Evolutionary conservation across 352 stramenopile species (phyloP).

Genomic region (Blastocystis sp.): DNA sequence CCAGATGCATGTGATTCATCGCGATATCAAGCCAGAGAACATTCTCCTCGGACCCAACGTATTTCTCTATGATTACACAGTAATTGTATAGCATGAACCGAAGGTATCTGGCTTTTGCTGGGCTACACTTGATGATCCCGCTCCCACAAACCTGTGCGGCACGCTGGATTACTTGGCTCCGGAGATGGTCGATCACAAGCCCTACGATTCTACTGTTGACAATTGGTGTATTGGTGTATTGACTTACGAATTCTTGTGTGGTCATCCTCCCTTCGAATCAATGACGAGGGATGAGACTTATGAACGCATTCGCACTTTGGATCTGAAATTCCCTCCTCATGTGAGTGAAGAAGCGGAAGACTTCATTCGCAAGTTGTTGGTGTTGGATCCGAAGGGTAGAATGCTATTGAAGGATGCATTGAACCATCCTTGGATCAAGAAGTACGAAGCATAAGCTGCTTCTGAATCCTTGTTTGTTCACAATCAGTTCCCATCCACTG

Average conservation of each 20-base stretch:
- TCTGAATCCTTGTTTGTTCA: neutral
- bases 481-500: neutral
- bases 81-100: constrained; percentile 83
- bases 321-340: constrained; percentile 91
- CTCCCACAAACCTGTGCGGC: constrained; percentile 95
- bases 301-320: constrained; percentile 90
- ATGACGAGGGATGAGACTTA: constrained; percentile 95
- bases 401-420: constrained; percentile 89
- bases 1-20: constrained; percentile 97
- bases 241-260: constrained; percentile 97
- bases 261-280: constrained; percentile 95
- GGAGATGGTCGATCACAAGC: constrained; percentile 98
- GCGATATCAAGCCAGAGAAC: constrained; percentile 99
- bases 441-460: no score
- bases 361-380: constrained; percentile 87
- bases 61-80: constrained; percentile 8
- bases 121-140: constrained; percentile 96
- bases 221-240: constrained; percentile 97
- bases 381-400: constrained; percentile 91
- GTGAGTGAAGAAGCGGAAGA: constrained; percentile 90
- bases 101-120: constrained; percentile 99
- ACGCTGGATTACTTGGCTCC: constrained; percentile 98
- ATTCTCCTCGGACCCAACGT: constrained; percentile 89
- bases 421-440: constrained; percentile 90
- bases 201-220: constrained; percentile 95